Percentiles rank a stretch among this genome's conserved stretches.
These are phyloP conservation scores for Isatis tinctoria DNA, from an alignment of 345 rosid species.

Conservation along the genomic window DNA sequence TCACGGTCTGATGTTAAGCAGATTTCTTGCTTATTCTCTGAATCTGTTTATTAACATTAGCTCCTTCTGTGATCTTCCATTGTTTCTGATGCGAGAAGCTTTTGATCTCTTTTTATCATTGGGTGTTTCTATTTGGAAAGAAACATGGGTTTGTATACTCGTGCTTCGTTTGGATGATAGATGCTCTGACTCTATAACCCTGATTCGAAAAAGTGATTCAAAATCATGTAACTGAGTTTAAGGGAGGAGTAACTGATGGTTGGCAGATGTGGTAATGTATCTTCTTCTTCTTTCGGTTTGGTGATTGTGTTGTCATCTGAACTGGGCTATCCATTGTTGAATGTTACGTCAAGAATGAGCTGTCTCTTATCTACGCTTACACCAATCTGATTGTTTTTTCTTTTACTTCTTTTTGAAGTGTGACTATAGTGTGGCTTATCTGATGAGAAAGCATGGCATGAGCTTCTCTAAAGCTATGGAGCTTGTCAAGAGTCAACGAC, in stretches of 20 bases:
- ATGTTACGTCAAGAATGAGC: not conserved
- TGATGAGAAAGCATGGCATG: conserved; percentile 65
- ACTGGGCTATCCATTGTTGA: not conserved
- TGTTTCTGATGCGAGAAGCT: not conserved
- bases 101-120: not conserved
- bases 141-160: too few species aligned
- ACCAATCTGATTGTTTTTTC: not conserved
- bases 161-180: not conserved
- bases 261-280: too few species aligned
- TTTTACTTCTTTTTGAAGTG: conserved; percentile 37
- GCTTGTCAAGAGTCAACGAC: conserved; percentile 47
- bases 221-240: not conserved
- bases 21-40: conserved; percentile 1
- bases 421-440: conserved; percentile 64
- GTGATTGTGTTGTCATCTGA: not conserved
- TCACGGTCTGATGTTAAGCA: conserved; percentile 73
- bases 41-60: not conserved
- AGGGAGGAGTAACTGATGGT: not conserved
- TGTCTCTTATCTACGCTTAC: not conserved
- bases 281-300: too few species aligned
- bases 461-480: conserved; percentile 53
- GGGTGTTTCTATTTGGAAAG: not conserved
- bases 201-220: not conserved
- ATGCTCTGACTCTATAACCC: not conserved
- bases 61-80: not conserved